phyloP scores from a whole-genome alignment of 352 stramenopile species.

The Pythium guiyangense region DNA sequence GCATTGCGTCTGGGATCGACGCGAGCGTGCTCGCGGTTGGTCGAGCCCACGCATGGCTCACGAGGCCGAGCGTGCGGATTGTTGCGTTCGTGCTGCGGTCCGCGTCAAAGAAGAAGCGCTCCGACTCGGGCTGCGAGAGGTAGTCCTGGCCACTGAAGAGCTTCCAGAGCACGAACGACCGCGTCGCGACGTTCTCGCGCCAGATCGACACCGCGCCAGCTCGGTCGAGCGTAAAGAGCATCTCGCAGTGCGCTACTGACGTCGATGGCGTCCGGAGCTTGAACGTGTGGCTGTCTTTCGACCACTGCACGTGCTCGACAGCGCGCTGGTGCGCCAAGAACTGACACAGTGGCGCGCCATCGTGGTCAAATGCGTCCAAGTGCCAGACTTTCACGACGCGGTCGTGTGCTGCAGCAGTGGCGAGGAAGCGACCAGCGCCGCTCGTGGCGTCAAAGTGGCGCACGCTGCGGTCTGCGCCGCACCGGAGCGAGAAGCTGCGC shows the following conservation, averaged over 20 bases:
- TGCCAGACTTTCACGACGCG: slow-evolving; percentile 74
- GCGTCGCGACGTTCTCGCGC: slow-evolving; percentile 47
- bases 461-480: slow-evolving; percentile 13
- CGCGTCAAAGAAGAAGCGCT: slow-evolving; percentile 16
- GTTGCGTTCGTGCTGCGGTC: not conserved
- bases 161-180: slow-evolving; percentile 74
- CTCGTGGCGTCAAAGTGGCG: slow-evolving; percentile 62
- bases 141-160: slow-evolving; percentile 36
- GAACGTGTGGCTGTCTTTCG: slow-evolving; percentile 52
- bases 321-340: slow-evolving; percentile 64
- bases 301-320: slow-evolving; percentile 47
- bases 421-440: slow-evolving; percentile 46
- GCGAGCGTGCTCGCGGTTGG: slow-evolving; percentile 6
- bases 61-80: slow-evolving; percentile 26
- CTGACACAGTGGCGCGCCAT: slow-evolving; percentile 45
- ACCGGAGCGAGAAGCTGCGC: slow-evolving; percentile 45
- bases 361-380: slow-evolving; percentile 41
- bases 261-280: slow-evolving; percentile 20
- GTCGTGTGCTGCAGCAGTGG: slow-evolving; percentile 52
- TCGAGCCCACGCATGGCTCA: slow-evolving; percentile 25
- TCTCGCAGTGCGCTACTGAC: slow-evolving; percentile 23
- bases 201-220: slow-evolving; percentile 68
- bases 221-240: slow-evolving; percentile 74
- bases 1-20: slow-evolving; percentile 42
- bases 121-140: slow-evolving; percentile 13